Base-by-base conservation (phyloP, 257 asterid genomes). In the Apocynum venetum region DNA sequence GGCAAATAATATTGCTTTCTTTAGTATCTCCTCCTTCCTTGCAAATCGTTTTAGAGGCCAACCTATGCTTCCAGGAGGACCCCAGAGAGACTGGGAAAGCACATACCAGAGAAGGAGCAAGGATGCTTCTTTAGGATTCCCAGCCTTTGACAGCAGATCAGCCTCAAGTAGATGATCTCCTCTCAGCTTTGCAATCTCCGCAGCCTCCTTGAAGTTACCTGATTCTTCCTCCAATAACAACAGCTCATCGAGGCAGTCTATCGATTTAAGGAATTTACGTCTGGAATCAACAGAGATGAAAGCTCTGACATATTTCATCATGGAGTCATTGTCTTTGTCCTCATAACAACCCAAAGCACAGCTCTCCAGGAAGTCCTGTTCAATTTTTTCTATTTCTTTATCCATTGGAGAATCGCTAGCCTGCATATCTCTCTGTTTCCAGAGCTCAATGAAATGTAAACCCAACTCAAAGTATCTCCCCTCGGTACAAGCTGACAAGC, bases 11-110 rank as follows among this genome's bases (percentile, higher is more conserved):
- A 63, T 71, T 6, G 86, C 89, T 78, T 83, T 86, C 10, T 61
- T 56, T 69, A 87, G 14, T 47, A 91, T 88, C 38, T 70, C 82
- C 43, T 74, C 83, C 78, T 82, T 86, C 0, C 56, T 35, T 47
- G 84, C 72, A 78, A 89, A 88, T 4, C 77, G 77, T 84, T 88
- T 88, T 53, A 83, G 44, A 13, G 92, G 90, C 97, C 95, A 91
- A 49, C 92, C 91, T 68, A 70, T 80, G 38, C 53, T 68, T 68
- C 53, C 73, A 67, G 52, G 4, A 25, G 31, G 6, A 46, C 72
- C 52, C 72, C 72, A 67, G 8, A 67, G 72, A 41, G 72, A 67
- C 15, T 43, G 72, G 51, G 52, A 77, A 60, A 91, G 76, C 43
- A 83, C 83, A 25, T 84, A 67, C 52, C 72, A 38, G 12, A 67